Percentiles rank a stretch among this genome's conserved stretches.
phyloP scores from a whole-genome alignment of 2,329 filamentous ascomycete genomes.

The Phialophora verrucosa region DNA sequence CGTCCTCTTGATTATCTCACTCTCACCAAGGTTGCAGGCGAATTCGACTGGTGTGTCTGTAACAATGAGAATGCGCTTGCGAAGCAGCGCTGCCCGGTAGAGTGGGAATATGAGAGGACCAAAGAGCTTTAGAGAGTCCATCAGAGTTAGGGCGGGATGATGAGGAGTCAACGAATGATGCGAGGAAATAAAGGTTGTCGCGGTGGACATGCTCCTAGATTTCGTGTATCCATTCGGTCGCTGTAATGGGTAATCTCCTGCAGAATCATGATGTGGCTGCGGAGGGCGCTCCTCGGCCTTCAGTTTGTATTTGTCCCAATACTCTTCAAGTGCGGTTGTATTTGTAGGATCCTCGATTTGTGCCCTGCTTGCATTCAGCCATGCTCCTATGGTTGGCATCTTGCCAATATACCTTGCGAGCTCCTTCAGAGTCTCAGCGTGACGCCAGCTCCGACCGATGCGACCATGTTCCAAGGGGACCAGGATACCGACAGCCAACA shows the following conservation, averaged over 20 bases:
- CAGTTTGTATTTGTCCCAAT: slow-evolving; percentile 72
- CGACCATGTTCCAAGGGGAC: slow-evolving; percentile 85
- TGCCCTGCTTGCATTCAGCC: slow-evolving; percentile 45
- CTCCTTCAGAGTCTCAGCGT: slow-evolving; percentile 75
- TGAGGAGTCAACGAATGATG: slow-evolving; percentile 71
- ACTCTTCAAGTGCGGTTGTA: slow-evolving; percentile 71
- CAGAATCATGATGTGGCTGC: slow-evolving; percentile 49
- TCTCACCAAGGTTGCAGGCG: slow-evolving; percentile 83
- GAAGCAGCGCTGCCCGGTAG: slow-evolving; percentile 81
- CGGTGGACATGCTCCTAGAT: slow-evolving; percentile 50
- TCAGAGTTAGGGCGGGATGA: slow-evolving; percentile 86
- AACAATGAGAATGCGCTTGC: slow-evolving; percentile 86
- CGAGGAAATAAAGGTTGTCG: slow-evolving; percentile 48
- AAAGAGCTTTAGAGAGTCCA: slow-evolving; percentile 77
- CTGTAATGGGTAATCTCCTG: slow-evolving; percentile 20
- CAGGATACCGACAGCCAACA: slow-evolving; percentile 88
- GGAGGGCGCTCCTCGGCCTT: slow-evolving; percentile 46
- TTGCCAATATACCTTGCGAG: slow-evolving; percentile 66
- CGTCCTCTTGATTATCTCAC: slow-evolving; percentile 36
- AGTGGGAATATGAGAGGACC: slow-evolving; percentile 92
- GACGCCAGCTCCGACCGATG: slow-evolving; percentile 85
- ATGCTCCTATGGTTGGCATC: neutral
- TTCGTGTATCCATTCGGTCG: slow-evolving; percentile 43
- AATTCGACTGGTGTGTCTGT: slow-evolving; percentile 83
- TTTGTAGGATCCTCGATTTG: slow-evolving; percentile 70